Evolutionary conservation across 176 grass and related monocot species (phyloP), one percentile per base, ranked within the genome.

Genomic region (Puccinellia tenuiflora): DNA sequence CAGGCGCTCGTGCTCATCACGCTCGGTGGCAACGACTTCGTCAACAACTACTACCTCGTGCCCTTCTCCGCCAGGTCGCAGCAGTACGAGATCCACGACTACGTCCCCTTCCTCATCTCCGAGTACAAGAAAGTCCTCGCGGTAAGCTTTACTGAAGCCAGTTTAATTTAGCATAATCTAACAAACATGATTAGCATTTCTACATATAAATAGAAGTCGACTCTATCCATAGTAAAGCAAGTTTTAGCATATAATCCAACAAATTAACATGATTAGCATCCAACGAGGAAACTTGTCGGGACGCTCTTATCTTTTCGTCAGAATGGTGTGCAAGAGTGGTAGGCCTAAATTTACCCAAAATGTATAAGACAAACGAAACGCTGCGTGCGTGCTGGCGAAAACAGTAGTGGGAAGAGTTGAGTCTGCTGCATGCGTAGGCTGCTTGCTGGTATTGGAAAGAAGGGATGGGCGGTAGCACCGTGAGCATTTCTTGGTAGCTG

Each of bases 11-110:
- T 90, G 71, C 87, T 94, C 79, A 90, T 94, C 79, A 94, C 92
- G 7, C 85, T 94, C 56, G 92, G 92, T 62, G 92, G 92, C 62
- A 94, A 94, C 69, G 92, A 94, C 79, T 94, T 94, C 82, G 92
- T 94, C 18, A 94, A 94, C 92, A 94, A 94, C 87, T 94, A 94
- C 90, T 94, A 92, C 87, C 77, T 94, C 38, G 82, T 94, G 33
- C 92, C 92, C 5, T 94, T 42, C 82, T 94, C 92, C 15, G 31
- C 77, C 39, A 62, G 92, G 31, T 94, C 92, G 1, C 87, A 86
- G 12, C 82, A 94, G 85, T 94, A 88, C 39, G 53, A 90, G 46
- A 83, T 94, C 81, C 90, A 88, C 1, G 90, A 92, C 70, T 94
- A 94, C 79, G 82, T 94, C 16, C 87, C 74, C 40, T 94, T 84